Conservation (phyloP, 2,329 filamentous ascomycete genomes). For the Xylariaceae sp. region DNA sequence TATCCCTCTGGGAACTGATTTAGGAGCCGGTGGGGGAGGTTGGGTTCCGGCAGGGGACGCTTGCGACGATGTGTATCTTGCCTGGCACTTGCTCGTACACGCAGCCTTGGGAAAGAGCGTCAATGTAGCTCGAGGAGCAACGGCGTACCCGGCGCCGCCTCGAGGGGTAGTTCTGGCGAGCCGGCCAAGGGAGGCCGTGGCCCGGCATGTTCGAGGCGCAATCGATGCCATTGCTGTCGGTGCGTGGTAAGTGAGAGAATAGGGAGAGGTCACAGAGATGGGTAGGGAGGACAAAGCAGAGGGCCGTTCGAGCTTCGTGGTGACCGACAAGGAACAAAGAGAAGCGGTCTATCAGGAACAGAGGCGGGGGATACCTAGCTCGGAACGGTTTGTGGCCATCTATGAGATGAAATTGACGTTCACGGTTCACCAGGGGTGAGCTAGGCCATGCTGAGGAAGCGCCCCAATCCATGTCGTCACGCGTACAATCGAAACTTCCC, state of each 20-base stretch:
- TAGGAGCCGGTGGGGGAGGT: neutral
- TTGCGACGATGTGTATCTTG: slow-evolving; percentile 7
- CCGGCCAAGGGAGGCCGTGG: slow-evolving; percentile 16
- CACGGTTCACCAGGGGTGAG: slow-evolving; percentile 1
- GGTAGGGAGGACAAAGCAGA: neutral
- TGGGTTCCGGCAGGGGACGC: neutral
- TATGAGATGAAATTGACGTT: neutral
- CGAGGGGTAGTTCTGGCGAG: slow-evolving; percentile 17
- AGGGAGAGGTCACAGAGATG: no score
- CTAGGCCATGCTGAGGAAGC: no score
- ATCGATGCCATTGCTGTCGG: slow-evolving; percentile 21
- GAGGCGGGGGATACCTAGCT: no score
- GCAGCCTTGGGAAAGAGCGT: slow-evolving; percentile 4
- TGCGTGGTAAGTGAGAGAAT: no score
- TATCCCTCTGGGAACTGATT: slow-evolving; percentile 9
- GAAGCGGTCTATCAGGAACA: no score
- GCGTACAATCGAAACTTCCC: slow-evolving; percentile 2
- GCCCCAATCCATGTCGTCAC: slow-evolving; percentile 11
- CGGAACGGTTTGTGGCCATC: no score
- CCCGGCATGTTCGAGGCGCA: slow-evolving; percentile 18
- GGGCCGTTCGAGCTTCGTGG: no score
- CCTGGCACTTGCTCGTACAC: slow-evolving; percentile 5
- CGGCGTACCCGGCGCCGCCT: slow-evolving; percentile 8
- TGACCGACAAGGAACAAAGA: no score
- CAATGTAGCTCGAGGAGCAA: slow-evolving; percentile 11